Percentiles rank a stretch among this genome's conserved stretches.
phyloP scores from a whole-genome alignment of 176 grass and related monocot genomes.

The Tillandsia leiboldiana region DNA sequence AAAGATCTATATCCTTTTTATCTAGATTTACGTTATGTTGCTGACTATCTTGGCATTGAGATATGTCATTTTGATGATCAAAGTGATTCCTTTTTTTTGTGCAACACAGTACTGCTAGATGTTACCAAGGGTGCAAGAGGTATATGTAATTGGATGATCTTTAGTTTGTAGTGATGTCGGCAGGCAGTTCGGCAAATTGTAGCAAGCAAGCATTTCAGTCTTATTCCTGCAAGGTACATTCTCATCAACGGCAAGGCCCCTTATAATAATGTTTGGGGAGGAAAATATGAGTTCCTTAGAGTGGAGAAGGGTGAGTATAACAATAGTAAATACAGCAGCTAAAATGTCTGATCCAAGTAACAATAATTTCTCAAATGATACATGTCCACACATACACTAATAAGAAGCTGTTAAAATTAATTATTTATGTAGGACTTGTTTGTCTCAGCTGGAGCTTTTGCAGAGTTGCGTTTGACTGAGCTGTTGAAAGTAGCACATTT shows the following conservation, averaged over 20 bases:
- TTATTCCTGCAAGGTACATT: neutral
- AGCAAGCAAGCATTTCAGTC: neutral
- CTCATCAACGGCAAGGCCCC: slow-evolving; percentile 10
- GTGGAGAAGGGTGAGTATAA: neutral
- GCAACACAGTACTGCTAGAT: too few relatives aligned
- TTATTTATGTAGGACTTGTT: too few relatives aligned
- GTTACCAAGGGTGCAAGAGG: too few relatives aligned
- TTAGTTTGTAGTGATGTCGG: neutral
- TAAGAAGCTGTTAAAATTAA: too few relatives aligned
- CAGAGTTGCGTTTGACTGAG: neutral
- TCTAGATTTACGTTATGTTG: too few relatives aligned
- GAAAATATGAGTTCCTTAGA: slow-evolving; percentile 1
- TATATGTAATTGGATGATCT: neutral
- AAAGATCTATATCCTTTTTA: too few relatives aligned
- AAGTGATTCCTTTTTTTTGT: too few relatives aligned
- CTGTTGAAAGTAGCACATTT: too few relatives aligned
- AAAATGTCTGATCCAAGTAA: neutral
- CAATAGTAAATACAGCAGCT: neutral
- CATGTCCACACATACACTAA: too few relatives aligned
- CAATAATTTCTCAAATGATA: neutral
- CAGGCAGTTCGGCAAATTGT: neutral
- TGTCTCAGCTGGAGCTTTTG: neutral
- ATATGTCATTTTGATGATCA: too few relatives aligned
- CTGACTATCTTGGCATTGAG: too few relatives aligned
- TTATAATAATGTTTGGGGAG: slow-evolving; percentile 4